A percentile compares a stretch with the other conserved stretches of the same genome.
These are phyloP conservation scores for Gardenia jasminoides DNA, from an alignment of 257 asterid genomes.

Conservation along the genomic window DNA sequence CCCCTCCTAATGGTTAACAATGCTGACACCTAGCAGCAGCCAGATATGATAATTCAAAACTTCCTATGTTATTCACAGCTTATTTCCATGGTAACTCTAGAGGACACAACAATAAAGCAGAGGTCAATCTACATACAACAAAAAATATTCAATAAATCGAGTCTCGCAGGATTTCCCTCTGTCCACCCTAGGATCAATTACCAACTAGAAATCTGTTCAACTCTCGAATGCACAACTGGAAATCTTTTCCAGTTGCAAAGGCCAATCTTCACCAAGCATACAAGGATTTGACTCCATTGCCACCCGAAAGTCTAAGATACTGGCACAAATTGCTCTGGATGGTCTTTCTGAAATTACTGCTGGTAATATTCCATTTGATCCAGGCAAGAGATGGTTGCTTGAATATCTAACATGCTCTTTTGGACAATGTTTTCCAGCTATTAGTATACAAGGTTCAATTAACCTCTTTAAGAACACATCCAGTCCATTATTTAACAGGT, in stretches of 20 bases:
- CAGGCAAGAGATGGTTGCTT: conserved; percentile 24
- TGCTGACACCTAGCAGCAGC: conserved; percentile 34
- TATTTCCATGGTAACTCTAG: conserved; percentile 8
- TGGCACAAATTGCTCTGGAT: conserved; percentile 18
- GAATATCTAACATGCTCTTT: conserved; percentile 20
- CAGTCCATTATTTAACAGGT: conserved; percentile 62
- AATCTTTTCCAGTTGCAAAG: conserved; percentile 71
- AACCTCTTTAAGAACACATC: conserved; percentile 63
- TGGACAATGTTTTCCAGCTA: conserved; percentile 40
- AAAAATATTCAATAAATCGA: not conserved
- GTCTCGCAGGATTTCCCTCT: not conserved
- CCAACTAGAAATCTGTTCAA: conserved; percentile 22
- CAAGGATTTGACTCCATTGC: conserved; percentile 72
- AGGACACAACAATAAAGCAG: conserved; percentile 16
- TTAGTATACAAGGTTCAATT: conserved; percentile 58
- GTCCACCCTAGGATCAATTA: conserved; percentile 3
- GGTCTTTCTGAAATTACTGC: conserved; percentile 23
- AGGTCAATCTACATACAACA: conserved; percentile 18
- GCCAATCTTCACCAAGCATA: conserved; percentile 73
- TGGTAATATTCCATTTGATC: conserved; percentile 19
- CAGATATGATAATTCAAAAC: conserved; percentile 28
- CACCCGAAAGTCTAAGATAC: conserved; percentile 66
- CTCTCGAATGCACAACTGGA: conserved; percentile 33
- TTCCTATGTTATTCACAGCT: conserved; percentile 40
- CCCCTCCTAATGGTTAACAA: conserved; percentile 32